Evolutionary conservation across 495 filamentous ascomycete species (phyloP).

Genomic region (Penicillium turbatum): DNA sequence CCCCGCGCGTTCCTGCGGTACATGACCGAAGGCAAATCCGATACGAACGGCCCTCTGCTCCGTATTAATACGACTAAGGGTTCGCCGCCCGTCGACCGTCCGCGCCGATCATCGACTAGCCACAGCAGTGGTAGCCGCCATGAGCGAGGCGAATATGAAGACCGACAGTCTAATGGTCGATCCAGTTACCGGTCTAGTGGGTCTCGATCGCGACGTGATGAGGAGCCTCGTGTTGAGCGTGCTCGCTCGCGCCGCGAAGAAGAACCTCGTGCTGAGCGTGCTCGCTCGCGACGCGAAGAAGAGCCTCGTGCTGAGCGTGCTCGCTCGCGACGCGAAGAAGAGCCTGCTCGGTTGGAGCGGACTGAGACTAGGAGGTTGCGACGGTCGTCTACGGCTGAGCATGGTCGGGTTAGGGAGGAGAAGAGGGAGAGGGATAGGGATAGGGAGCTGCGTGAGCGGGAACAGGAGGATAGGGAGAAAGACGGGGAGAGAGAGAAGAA

Average conservation of each 20-base stretch:
- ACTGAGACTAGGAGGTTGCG: slow-evolving; percentile 1
- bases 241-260: slow-evolving; percentile 21
- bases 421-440: slow-evolving; percentile 2
- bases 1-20: slow-evolving; percentile 38
- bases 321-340: slow-evolving; percentile 20
- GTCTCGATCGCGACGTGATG: slow-evolving; percentile 23
- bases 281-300: slow-evolving; percentile 22
- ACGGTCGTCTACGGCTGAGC: slow-evolving; percentile 3
- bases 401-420: slow-evolving; percentile 6
- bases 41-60: slow-evolving; percentile 33
- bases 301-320: slow-evolving; percentile 17
- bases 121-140: slow-evolving; percentile 33
- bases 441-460: slow-evolving; percentile 8
- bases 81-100: slow-evolving; percentile 23
- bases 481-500: slow-evolving; percentile 18
- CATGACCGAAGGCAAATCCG: slow-evolving; percentile 37
- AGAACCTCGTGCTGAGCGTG: slow-evolving; percentile 13
- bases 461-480: slow-evolving; percentile 13
- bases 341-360: slow-evolving; percentile 8
- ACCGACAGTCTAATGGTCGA: slow-evolving; percentile 26
- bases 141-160: slow-evolving; percentile 24
- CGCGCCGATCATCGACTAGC: slow-evolving; percentile 29
- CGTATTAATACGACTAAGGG: slow-evolving; percentile 36
- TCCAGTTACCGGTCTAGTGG: slow-evolving; percentile 18
- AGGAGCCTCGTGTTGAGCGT: slow-evolving; percentile 5